Conservation (phyloP, 805 yeast genomes). For the Candida argentea region DNA sequence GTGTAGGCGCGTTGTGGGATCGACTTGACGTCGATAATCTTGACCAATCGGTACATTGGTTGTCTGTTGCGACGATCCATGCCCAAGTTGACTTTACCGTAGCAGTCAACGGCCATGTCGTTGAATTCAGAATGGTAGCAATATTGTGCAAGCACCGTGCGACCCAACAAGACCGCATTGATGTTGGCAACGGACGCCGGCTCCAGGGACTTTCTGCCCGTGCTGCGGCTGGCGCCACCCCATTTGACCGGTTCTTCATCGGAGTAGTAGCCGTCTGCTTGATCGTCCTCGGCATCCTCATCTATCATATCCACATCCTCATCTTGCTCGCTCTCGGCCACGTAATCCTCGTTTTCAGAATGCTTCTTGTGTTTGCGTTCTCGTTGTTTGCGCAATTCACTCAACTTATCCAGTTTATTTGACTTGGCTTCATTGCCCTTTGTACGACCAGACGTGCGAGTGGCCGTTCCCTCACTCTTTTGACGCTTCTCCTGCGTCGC, state of each 20-base stretch:
- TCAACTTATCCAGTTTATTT: conserved; percentile 44
- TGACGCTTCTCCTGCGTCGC: conserved; percentile 42
- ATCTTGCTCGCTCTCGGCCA: conserved; percentile 15
- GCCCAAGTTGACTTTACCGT: conserved; percentile 79
- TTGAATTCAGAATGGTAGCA: conserved; percentile 79
- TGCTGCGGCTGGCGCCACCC: conserved; percentile 35
- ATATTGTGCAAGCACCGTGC: conserved; percentile 62
- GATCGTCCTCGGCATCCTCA: conserved; percentile 25
- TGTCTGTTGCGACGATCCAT: conserved; percentile 48
- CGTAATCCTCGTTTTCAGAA: conserved; percentile 10
- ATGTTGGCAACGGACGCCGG: conserved; percentile 52
- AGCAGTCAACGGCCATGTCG: conserved; percentile 60
- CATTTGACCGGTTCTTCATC: conserved; percentile 11
- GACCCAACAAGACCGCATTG: conserved; percentile 67
- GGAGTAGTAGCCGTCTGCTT: conserved; percentile 32
- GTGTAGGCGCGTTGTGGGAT: conserved; percentile 32
- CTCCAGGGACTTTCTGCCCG: conserved; percentile 21
- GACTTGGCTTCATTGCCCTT: conserved; percentile 17
- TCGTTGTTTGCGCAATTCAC: conserved; percentile 68
- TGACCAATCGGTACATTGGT: conserved; percentile 74
- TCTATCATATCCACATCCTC: conserved; percentile 26
- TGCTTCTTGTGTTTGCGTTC: conserved; percentile 45
- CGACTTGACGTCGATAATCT: conserved; percentile 53
- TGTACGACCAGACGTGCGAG: conserved; percentile 30
- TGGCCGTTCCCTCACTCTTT: conserved; percentile 11